Conservation (phyloP, 768 basidiomycete species). For the Lactifluus piperatus region DNA sequence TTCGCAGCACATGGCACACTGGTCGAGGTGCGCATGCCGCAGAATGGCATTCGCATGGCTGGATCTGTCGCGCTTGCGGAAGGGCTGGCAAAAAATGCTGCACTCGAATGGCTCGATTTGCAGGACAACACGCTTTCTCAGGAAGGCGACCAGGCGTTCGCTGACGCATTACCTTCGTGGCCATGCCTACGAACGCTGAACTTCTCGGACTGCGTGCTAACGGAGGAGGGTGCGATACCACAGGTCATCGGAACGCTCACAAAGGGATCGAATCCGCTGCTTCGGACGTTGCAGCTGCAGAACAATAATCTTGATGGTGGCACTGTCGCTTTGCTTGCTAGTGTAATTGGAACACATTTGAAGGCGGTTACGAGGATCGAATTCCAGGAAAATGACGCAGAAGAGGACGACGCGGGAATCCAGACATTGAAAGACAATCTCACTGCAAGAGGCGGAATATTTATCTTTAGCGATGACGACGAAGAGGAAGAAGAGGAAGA, state of each 20-base stretch:
- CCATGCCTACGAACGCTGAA: constrained; percentile 68
- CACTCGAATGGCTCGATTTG: constrained; percentile 73
- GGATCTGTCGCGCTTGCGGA: constrained; percentile 73
- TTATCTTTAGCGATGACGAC: constrained; percentile 70
- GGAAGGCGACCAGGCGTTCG: constrained; percentile 47
- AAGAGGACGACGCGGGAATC: constrained; percentile 63
- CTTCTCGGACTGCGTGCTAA: constrained; percentile 86
- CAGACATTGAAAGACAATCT: constrained; percentile 45
- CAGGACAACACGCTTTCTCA: constrained; percentile 83
- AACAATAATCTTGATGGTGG: constrained; percentile 81
- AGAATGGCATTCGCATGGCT: constrained; percentile 94
- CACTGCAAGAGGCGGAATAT: constrained; percentile 56
- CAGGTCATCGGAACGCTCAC: constrained; percentile 51
- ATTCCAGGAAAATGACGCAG: constrained; percentile 84
- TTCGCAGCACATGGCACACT: constrained; percentile 80
- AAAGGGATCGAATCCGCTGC: constrained; percentile 60
- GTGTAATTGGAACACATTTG: constrained; percentile 53
- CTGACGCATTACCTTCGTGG: constrained; percentile 61
- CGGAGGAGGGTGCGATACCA: constrained; percentile 72
- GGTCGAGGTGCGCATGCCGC: constrained; percentile 85
- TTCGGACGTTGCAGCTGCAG: constrained; percentile 75
- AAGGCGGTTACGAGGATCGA: constrained; percentile 59
- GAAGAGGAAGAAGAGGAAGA: constrained; percentile 58
- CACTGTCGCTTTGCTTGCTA: constrained; percentile 59
- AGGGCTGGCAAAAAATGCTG: constrained; percentile 60